These are phyloP conservation scores for Aristolochia californica DNA, from an alignment of 164 flowering plant genomes.

Conservation along the genomic window DNA sequence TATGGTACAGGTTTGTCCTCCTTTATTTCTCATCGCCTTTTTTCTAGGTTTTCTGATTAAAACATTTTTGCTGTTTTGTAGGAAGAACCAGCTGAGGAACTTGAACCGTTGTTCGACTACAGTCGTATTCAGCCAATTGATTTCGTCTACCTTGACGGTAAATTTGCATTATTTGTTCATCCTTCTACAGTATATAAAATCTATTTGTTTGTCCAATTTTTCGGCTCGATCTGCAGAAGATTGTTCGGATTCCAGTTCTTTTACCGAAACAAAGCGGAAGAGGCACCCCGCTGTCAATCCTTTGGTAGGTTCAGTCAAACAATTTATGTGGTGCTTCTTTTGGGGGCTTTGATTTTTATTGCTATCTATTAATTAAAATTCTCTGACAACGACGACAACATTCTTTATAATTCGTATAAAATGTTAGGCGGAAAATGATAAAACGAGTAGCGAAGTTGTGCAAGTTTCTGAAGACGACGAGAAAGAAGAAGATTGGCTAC, in stretches of 20 bases:
- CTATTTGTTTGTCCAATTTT: background rate
- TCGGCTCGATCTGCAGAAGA: slow-evolving; percentile 9
- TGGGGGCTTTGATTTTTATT: background rate
- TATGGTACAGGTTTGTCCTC: too few relatives aligned
- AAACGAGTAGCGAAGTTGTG: slow-evolving; percentile 16
- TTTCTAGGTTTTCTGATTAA: too few relatives aligned
- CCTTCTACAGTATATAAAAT: background rate
- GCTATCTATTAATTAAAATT: background rate
- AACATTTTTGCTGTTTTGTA: background rate
- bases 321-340: background rate
- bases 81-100: slow-evolving; percentile 12
- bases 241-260: slow-evolving; percentile 1
- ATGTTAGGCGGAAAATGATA: slow-evolving; percentile 2
- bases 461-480: slow-evolving; percentile 20
- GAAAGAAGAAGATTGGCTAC: slow-evolving; percentile 66
- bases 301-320: background rate
- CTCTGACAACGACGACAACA: background rate
- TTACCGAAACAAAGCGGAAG: slow-evolving; percentile 4
- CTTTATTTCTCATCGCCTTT: too few relatives aligned
- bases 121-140: slow-evolving; percentile 12
- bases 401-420: slow-evolving; percentile 11
- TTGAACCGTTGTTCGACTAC: slow-evolving; percentile 18
- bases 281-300: slow-evolving; percentile 1
- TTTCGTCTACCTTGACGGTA: slow-evolving; percentile 10
- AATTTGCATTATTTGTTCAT: background rate